Evolutionary conservation across 371 early-diverging fungal species (phyloP).

Genomic region (Choanephora cucurbitarum): DNA sequence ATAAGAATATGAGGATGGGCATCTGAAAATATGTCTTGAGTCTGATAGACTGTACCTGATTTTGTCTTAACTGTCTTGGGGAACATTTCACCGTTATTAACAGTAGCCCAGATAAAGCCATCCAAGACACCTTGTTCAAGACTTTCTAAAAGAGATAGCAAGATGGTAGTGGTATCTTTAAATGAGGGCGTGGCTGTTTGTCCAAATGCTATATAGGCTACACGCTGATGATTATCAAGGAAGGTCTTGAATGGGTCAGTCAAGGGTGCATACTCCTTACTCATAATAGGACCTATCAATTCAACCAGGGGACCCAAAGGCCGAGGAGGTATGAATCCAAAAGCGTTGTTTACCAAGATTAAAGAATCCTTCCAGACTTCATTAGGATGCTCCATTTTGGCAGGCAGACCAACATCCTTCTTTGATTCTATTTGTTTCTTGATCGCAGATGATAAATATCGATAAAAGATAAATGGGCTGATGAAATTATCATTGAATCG

Average conservation of each 20-base stretch:
- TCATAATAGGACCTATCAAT: slow-evolving; percentile 35
- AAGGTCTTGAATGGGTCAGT: slow-evolving; percentile 9
- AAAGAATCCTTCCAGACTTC: slow-evolving; percentile 2
- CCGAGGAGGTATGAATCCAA: slow-evolving; percentile 27
- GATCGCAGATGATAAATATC: too few relatives aligned
- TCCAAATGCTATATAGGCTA: slow-evolving; percentile 45
- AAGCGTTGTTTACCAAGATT: slow-evolving; percentile 26
- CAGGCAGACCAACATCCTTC: slow-evolving; percentile 10
- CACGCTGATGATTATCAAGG: slow-evolving; percentile 18
- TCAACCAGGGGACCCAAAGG: slow-evolving; percentile 36
- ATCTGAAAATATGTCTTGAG: neutral
- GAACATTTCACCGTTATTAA: slow-evolving; percentile 1
- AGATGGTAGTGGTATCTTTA: slow-evolving; percentile 14
- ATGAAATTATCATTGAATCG: slow-evolving; percentile 6
- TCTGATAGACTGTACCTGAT: slow-evolving; percentile 8
- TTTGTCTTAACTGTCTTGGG: slow-evolving; percentile 10
- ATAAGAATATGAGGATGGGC: slow-evolving; percentile 1
- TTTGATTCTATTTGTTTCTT: too few relatives aligned
- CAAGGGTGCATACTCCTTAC: slow-evolving; percentile 21
- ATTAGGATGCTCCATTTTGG: neutral
- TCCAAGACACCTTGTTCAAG: slow-evolving; percentile 26
- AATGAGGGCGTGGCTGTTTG: slow-evolving; percentile 15
- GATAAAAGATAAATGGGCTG: too few relatives aligned
- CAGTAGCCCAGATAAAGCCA: slow-evolving; percentile 39
- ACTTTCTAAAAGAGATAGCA: slow-evolving; percentile 24